These are phyloP conservation scores for Zelonia costaricensis DNA, from an alignment of 208 protist species.

Conservation along the genomic window DNA sequence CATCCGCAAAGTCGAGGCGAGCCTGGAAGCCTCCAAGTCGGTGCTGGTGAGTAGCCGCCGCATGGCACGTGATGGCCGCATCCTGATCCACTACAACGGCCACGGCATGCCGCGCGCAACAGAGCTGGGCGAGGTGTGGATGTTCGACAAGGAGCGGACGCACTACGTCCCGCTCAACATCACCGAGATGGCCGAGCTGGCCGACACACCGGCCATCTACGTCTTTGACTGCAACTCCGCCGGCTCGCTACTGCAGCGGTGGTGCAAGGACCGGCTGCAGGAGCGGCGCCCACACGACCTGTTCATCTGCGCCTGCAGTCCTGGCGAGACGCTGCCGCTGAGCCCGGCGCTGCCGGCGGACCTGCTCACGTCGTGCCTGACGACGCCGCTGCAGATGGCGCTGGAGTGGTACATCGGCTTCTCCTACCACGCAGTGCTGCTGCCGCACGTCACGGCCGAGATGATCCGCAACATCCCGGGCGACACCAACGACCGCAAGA, in stretches of 20 bases:
- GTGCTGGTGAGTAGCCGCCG: conserved; percentile 76
- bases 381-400: conserved; percentile 97
- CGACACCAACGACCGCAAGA: conserved; percentile 79
- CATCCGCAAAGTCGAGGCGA: conserved; percentile 93
- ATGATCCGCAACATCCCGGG: conserved; percentile 85
- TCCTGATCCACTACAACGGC: conserved; percentile 99
- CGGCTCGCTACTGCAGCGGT: conserved; percentile 83
- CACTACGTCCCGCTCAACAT: conserved; percentile 99
- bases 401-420: conserved; percentile 93
- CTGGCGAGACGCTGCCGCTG: conserved; percentile 95
- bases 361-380: conserved; percentile 99
- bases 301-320: conserved; percentile 95
- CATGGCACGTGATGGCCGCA: conserved; percentile 87
- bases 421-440: conserved; percentile 75
- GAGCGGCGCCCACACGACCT: conserved; percentile 85
- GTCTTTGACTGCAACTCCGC: conserved; percentile 98
- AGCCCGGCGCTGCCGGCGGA: conserved; percentile 98
- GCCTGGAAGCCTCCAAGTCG: conserved; percentile 92
- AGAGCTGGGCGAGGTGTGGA: conserved; percentile 97
- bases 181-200: conserved; percentile 93
- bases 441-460: conserved; percentile 85
- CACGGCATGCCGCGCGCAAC: conserved; percentile 99
- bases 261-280: conserved; percentile 72
- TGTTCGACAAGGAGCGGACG: conserved; percentile 97
- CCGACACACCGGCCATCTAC: conserved; percentile 95